Evolutionary conservation across 2,329 filamentous ascomycete species (phyloP).

Genomic region (Xylaria sp.): DNA sequence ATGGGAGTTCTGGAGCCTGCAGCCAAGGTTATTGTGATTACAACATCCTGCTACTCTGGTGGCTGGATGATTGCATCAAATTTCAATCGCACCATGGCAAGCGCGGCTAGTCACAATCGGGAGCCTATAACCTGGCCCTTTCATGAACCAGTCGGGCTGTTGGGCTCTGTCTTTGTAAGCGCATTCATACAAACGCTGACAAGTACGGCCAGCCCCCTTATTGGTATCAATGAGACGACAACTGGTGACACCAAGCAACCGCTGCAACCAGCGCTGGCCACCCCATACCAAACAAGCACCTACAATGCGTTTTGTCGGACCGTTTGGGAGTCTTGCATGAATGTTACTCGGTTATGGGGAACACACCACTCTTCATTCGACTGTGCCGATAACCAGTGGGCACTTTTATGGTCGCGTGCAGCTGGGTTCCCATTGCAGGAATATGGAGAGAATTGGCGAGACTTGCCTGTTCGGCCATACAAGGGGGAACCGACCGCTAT

Average conservation of each 20-base stretch:
- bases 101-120: neutral
- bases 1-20: neutral
- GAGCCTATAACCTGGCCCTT: neutral
- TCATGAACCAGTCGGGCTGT: neutral
- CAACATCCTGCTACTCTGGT: neutral
- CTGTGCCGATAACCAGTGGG: neutral
- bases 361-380: neutral
- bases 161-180: neutral
- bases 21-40: neutral
- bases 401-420: neutral
- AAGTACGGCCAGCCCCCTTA: neutral
- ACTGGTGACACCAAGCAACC: neutral
- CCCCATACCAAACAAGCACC: neutral
- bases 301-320: neutral
- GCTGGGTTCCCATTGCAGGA: neutral
- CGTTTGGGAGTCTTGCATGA: neutral
- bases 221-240: neutral
- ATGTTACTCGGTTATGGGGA: neutral
- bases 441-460: neutral
- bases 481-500: neutral
- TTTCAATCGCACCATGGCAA: neutral
- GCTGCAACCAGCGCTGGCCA: neutral
- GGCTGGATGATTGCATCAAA: neutral
- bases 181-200: neutral
- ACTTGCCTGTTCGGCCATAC: neutral